Base-by-base conservation (phyloP, 345 rosid genomes). In the Eutrema heterophyllum region DNA sequence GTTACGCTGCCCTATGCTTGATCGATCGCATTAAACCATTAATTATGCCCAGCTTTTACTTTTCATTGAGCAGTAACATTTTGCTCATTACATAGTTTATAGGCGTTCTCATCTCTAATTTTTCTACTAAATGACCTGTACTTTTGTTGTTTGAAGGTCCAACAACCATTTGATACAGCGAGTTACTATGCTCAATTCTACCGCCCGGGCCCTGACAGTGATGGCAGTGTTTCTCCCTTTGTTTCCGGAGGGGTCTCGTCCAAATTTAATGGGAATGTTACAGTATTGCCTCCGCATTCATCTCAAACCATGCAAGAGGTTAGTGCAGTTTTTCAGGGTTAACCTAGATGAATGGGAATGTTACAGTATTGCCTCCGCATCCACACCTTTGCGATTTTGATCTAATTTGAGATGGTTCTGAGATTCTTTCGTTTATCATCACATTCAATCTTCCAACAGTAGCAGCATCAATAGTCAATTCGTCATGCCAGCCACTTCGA, bases 291-390 rank as follows among this genome's bases (percentile, higher is more conserved):
- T 78, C 85, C 88, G 39, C 93, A 86, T 79, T 75, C 94, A 74
- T 78, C 93, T 75, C 98, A 85, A 76, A 75, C 91, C 76, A 75
- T 86, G 29, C 96, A 86, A 84, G 98, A 93, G 98, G 98, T 93
- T 41, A 64, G 80, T 56, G 32, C 53, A 54, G 18, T 4, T 43
- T 39, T 30, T 36, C 33, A 63, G 33, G 11, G 30, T 30, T 40
- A 33, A 64, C 11, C 6, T 40, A 59, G 24, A n/a, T n/a, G n/a
- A n/a, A n/a, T n/a, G n/a, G n/a, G n/a, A n/a, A n/a, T n/a, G n/a
- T n/a, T n/a, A n/a, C n/a, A n/a, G n/a, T n/a, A n/a, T n/a, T n/a
- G n/a, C n/a, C n/a, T n/a, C n/a, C n/a, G n/a, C n/a, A n/a, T 61
- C 29, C 12, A 40, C 10, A 60, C 63, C 55, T 45, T 52, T 44